Percentiles rank a stretch among this genome's conserved stretches.
Conservation (phyloP, 768 basidiomycete genomes). For the Kwoniella newhampshirensis region DNA sequence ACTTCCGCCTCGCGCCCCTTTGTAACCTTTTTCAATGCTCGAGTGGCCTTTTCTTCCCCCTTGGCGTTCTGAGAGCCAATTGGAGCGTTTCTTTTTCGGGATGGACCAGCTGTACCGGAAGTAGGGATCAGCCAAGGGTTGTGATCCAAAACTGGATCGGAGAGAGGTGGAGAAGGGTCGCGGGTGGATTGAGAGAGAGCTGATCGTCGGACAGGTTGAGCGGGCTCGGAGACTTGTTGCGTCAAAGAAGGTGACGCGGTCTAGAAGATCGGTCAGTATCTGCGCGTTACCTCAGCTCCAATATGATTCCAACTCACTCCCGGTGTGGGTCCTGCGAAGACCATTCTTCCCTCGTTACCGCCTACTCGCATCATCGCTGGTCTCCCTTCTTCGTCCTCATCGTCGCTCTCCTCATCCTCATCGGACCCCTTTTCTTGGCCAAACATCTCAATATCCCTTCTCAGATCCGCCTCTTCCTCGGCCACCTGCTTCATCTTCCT, state of each 20-base stretch:
- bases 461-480: constrained; percentile 69
- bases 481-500: constrained; percentile 63
- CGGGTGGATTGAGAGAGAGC: constrained; percentile 11
- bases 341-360: constrained; percentile 54
- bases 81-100: constrained; percentile 73
- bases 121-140: constrained; percentile 82
- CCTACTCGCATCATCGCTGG: constrained; percentile 49
- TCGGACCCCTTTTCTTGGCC: constrained; percentile 49
- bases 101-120: constrained; percentile 56
- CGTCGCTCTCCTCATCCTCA: constrained; percentile 49
- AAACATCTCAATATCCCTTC: constrained; percentile 64
- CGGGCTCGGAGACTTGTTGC: constrained; percentile 5
- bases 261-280: background rate
- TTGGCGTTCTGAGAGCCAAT: constrained; percentile 59
- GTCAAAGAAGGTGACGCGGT: constrained; percentile 1
- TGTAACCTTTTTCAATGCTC: constrained; percentile 68
- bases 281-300: background rate
- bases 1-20: constrained; percentile 72
- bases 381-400: constrained; percentile 28
- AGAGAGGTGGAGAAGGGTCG: constrained; percentile 32
- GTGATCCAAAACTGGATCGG: constrained; percentile 21
- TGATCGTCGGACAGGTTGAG: constrained; percentile 16
- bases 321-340: constrained; percentile 45
- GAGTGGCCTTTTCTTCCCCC: constrained; percentile 65
- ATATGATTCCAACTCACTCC: constrained; percentile 12